Evolutionary conservation across 495 filamentous ascomycete species (phyloP).

Genomic region (Tuber melanosporum): DNA sequence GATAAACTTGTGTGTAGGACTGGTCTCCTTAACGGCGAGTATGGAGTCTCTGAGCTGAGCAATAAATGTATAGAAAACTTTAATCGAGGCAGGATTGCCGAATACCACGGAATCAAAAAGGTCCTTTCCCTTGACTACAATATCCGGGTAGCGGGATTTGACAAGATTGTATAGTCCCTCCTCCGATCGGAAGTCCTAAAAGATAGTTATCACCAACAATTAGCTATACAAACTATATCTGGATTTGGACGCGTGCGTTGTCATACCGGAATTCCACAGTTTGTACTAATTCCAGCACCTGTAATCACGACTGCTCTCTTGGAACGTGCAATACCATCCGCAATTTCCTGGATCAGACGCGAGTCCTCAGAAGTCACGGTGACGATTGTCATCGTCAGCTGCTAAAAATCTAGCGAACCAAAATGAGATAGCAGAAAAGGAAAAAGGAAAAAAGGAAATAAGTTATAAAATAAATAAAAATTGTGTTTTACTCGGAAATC

Average conservation of each 20-base stretch:
- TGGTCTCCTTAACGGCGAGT: conserved; percentile 49
- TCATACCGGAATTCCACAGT: conserved; percentile 64
- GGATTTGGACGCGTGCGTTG: conserved; percentile 17
- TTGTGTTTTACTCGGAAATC: not conserved
- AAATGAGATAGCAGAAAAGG: not conserved
- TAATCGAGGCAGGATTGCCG: conserved; percentile 56
- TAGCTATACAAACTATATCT: conserved; percentile 33
- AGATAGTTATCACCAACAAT: conserved; percentile 11
- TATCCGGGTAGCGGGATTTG: conserved; percentile 52
- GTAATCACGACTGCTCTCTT: conserved; percentile 61
- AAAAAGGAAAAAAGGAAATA: not conserved
- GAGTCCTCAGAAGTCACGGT: conserved; percentile 50
- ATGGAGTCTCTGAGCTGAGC: conserved; percentile 56
- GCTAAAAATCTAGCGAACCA: not conserved
- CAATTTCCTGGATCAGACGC: conserved; percentile 55
- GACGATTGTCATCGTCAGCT: conserved; percentile 49
- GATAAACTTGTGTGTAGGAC: conserved; percentile 58
- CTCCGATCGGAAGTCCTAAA: conserved; percentile 63
- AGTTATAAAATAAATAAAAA: not conserved
- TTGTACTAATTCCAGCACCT: conserved; percentile 66
- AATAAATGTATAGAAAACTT: conserved; percentile 62
- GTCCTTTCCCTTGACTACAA: conserved; percentile 56
- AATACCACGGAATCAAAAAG: conserved; percentile 62
- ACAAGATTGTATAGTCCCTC: conserved; percentile 64
- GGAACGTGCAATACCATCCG: conserved; percentile 54